These are phyloP conservation scores for Haplographium delicatum DNA, from an alignment of 495 filamentous ascomycete genomes.

Conservation along the genomic window DNA sequence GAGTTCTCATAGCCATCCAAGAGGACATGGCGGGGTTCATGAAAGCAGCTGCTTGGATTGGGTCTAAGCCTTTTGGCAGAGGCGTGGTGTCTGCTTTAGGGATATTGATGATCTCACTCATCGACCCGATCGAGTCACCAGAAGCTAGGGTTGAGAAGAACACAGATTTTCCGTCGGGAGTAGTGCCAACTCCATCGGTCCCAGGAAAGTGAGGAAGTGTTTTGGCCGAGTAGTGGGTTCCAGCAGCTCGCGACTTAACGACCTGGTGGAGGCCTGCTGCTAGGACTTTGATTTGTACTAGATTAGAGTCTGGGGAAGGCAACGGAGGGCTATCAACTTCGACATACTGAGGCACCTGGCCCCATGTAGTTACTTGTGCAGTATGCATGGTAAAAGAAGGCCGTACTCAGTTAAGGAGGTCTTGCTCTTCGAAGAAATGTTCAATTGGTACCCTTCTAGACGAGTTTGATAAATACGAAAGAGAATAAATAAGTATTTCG, in stretches of 20 bases:
- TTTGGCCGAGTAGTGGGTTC: slow-evolving; percentile 35
- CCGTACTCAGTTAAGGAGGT: too few relatives aligned
- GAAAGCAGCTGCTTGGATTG: slow-evolving; percentile 35
- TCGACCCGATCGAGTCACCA: slow-evolving; percentile 29
- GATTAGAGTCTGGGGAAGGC: not conserved
- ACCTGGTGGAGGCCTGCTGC: slow-evolving; percentile 39
- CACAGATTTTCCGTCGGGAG: slow-evolving; percentile 30
- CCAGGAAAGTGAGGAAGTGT: slow-evolving; percentile 35
- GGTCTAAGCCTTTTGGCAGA: slow-evolving; percentile 33
- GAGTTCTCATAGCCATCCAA: slow-evolving; percentile 39
- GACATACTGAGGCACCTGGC: not conserved
- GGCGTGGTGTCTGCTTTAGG: slow-evolving; percentile 25
- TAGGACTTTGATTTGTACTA: slow-evolving; percentile 6
- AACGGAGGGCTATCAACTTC: not conserved
- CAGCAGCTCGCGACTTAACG: slow-evolving; percentile 38
- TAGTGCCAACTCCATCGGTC: slow-evolving; percentile 34
- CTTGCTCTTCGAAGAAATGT: too few relatives aligned
- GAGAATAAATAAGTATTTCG: too few relatives aligned
- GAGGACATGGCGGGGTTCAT: slow-evolving; percentile 42
- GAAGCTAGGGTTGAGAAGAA: slow-evolving; percentile 34
- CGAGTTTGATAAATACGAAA: too few relatives aligned
- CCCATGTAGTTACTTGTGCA: slow-evolving; percentile 6
- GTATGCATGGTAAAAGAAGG: slow-evolving; percentile 14
- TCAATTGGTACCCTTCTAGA: too few relatives aligned
- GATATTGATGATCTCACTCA: slow-evolving; percentile 35